Conservation (phyloP, 2,329 filamentous ascomycete genomes). For the Colletotrichum lindemuthianum region DNA sequence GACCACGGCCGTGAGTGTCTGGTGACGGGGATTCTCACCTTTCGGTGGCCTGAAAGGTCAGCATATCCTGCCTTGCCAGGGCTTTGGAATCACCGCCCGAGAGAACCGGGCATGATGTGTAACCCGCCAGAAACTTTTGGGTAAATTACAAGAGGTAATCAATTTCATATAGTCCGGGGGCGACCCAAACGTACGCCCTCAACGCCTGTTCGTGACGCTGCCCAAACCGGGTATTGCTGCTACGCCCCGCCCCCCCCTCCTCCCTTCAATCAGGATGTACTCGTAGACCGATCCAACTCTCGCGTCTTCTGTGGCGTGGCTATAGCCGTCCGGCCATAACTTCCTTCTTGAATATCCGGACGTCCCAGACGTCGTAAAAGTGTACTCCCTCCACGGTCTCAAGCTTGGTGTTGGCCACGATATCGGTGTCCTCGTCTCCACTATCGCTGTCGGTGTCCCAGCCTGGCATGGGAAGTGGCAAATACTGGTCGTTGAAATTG, state of each 20-base stretch:
- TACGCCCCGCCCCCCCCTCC: too few relatives aligned
- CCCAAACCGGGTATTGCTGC: constrained; percentile 3
- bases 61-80: too few relatives aligned
- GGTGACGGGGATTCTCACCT: too few relatives aligned
- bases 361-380: constrained; percentile 57
- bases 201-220: too few relatives aligned
- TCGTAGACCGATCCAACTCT: constrained; percentile 15
- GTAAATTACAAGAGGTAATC: too few relatives aligned
- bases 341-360: constrained; percentile 69
- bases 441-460: constrained; percentile 47
- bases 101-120: too few relatives aligned
- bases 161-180: too few relatives aligned
- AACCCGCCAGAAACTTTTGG: too few relatives aligned
- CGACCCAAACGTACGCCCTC: too few relatives aligned
- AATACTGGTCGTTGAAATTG: constrained; percentile 37
- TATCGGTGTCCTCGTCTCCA: constrained; percentile 44
- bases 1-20: too few relatives aligned
- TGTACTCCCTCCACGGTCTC: constrained; percentile 51
- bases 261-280: not conserved
- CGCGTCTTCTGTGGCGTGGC: not conserved
- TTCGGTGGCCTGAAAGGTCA: too few relatives aligned
- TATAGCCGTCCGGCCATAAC: constrained; percentile 56
- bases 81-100: too few relatives aligned
- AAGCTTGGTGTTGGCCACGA: constrained; percentile 43
- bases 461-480: constrained; percentile 39